Base-by-base conservation (phyloP, 2,329 filamentous ascomycete genomes). In the Colletotrichum orchidophilum region DNA sequence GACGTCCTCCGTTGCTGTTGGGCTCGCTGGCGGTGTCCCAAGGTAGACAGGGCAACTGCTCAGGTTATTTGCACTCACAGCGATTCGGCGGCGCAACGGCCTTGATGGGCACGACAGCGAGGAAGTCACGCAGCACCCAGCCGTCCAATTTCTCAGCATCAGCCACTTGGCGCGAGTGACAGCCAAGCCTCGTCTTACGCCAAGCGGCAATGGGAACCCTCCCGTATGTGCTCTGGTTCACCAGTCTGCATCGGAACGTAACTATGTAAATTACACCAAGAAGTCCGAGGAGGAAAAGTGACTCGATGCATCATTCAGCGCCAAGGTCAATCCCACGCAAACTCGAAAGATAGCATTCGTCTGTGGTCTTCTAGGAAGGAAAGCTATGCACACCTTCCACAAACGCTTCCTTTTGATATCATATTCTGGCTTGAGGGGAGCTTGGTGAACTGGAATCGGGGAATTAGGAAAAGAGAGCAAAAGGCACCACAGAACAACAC, bases 1-100 rank as follows among this genome's bases (percentile, higher is more conserved):
- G 39, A 69, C 71, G 9, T 73, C 72, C 7, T 73, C 70, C 9
- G 70, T 73, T 13, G 72, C 72, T 8, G 72, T 73, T 15, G 72
- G 72, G 4, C 65, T 73, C 3, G 72, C 72, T 4, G 72, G 72
- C 26, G 71, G 59, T 31, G 71, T 73, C 13, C 72, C 72, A 3
- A 66, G 57, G 35, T 73, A 58, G 31, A 27, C 3, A 13, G 6
- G 9, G 21, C 4, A 8, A 8, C 15, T 18, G 7, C 11, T 11
- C 21, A 15, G 3, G 57, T 15, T 35, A 9, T 15, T 21, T 46
- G 5, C 9, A 9, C 11, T 21, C 6, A 8, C 8, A 46, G 8
- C 39, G 15, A 46, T 46, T 18, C 21, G 39, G 7, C 18, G 7
- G 5, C 18, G 3, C 18, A 46, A n/a, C 18, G 3, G 39, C 7